Evolutionary conservation across 192 early-diverging fungal species (phyloP).

Genomic region (Dissophora globulifera): DNA sequence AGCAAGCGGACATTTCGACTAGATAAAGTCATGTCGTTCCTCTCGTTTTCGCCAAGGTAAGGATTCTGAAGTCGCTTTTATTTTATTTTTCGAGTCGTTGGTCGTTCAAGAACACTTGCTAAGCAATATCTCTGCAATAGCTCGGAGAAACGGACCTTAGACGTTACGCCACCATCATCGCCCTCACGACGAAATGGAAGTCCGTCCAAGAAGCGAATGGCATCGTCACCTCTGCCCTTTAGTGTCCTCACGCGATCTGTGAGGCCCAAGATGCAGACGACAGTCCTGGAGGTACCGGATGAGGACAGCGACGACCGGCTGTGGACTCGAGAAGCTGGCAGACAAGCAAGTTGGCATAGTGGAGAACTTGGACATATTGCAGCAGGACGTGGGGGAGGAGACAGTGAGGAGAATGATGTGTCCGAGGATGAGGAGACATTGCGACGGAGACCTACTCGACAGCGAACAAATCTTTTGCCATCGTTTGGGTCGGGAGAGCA

Average conservation of each 20-base stretch:
- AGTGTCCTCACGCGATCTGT: constrained; percentile 2
- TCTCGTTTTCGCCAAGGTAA: constrained; percentile 27
- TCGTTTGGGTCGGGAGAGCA: not conserved
- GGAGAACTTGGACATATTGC: too few relatives aligned
- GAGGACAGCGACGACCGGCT: not conserved
- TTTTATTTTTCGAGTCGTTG: too few relatives aligned
- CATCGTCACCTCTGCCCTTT: constrained; percentile 28
- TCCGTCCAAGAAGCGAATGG: constrained; percentile 24
- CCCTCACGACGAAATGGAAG: not conserved
- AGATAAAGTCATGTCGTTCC: constrained; percentile 33
- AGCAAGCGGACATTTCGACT: constrained; percentile 36
- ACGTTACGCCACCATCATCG: constrained; percentile 19
- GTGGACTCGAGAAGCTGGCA: not conserved
- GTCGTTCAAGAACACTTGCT: too few relatives aligned
- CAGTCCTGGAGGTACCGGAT: constrained; percentile 17
- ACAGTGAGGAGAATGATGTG: not conserved
- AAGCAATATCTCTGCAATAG: too few relatives aligned
- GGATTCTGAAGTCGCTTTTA: constrained; percentile 2
- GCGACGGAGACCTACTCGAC: constrained; percentile 3
- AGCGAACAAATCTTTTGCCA: not conserved
- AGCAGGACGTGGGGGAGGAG: not conserved
- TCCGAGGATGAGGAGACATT: constrained; percentile 2
- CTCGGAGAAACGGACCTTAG: constrained; percentile 18
- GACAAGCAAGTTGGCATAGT: constrained; percentile 6
- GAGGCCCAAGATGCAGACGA: constrained; percentile 9